These are phyloP conservation scores for Phaeodactylum tricornutum DNA, from an alignment of 108 stramenopile species.

Conservation along the genomic window DNA sequence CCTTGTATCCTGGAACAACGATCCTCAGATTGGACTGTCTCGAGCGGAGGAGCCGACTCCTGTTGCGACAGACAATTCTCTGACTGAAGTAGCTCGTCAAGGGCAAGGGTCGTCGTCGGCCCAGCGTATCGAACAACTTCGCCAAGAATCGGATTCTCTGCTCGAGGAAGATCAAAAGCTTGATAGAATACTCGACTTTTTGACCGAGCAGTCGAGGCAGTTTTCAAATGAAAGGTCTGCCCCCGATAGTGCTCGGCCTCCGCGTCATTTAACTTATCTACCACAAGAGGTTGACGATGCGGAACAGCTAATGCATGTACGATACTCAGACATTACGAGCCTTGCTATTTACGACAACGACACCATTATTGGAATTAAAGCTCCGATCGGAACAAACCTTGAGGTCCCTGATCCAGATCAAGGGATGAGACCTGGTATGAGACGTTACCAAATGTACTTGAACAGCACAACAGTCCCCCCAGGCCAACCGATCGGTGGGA, in stretches of 20 bases:
- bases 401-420: constrained; percentile 87
- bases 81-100: too few species aligned
- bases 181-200: constrained; percentile 20
- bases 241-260: constrained; percentile 3
- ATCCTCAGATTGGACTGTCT: constrained; percentile 13
- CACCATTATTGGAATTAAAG: constrained; percentile 85
- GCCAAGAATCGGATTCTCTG: constrained; percentile 7
- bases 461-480: constrained; percentile 20
- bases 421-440: constrained; percentile 52
- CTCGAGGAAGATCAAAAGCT: constrained; percentile 29
- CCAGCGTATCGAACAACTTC: neutral
- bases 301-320: constrained; percentile 43
- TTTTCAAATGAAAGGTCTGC: constrained; percentile 11
- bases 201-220: constrained; percentile 26
- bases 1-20: constrained; percentile 76
- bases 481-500: constrained; percentile 1
- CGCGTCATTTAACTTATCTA: constrained; percentile 2
- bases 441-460: constrained; percentile 83
- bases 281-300: constrained; percentile 20
- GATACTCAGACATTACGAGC: constrained; percentile 52
- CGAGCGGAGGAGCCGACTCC: constrained; percentile 6
- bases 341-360: constrained; percentile 47
- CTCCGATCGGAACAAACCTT: constrained; percentile 80
- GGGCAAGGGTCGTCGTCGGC: neutral
- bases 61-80: constrained; percentile 8